Base-by-base conservation (phyloP, 345 rosid genomes). In the Turritis glabra region DNA sequence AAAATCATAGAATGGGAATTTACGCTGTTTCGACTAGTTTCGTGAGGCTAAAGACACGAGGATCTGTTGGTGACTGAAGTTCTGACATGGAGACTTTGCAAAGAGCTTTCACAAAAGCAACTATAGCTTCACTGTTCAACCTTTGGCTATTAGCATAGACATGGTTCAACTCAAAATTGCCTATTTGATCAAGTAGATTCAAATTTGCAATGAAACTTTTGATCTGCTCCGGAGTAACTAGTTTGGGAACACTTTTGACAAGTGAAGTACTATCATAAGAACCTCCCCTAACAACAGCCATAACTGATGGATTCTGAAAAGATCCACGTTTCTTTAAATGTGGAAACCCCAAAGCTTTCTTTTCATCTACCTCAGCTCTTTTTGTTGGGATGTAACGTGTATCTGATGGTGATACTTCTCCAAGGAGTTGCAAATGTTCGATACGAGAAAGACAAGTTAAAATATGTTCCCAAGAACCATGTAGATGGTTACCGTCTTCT, bases 21-120 rank as follows among this genome's bases (percentile, higher is more conserved):
- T 84, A 95, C 99, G 97, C 96, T 77, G 93, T 95, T 77, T 95
- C 98, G 65, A 95, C 97, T 46, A 95, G 66, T 85, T 95, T 95
- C 7, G 98, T 95, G 58, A 95, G 88, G 87, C 99, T 86, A 81
- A 95, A 95, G 60, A 95, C 99, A 69, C 99, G 99, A 81, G 99
- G 99, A 67, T 95, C 99, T 29, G 92, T 83, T 40, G 96, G 97
- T 75, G 98, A 92, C 80, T 92, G 99, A 87, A 95, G 84, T 77
- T 95, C 99, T 15, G 87, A 85, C 79, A 95, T 92, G 41, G 98
- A 79, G 70, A 95, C 97, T 82, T 95, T 95, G 82, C 97, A 92
- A 13, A 95, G 84, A 6, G 99, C 92, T 84, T 82, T 95, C 69
- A 95, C 96, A 74, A 95, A 95, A 73, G 96, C 87, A 58, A 95